Evolutionary conservation across 768 basidiomycete species (phyloP).

Genomic region (Lentinus tigrinus): DNA sequence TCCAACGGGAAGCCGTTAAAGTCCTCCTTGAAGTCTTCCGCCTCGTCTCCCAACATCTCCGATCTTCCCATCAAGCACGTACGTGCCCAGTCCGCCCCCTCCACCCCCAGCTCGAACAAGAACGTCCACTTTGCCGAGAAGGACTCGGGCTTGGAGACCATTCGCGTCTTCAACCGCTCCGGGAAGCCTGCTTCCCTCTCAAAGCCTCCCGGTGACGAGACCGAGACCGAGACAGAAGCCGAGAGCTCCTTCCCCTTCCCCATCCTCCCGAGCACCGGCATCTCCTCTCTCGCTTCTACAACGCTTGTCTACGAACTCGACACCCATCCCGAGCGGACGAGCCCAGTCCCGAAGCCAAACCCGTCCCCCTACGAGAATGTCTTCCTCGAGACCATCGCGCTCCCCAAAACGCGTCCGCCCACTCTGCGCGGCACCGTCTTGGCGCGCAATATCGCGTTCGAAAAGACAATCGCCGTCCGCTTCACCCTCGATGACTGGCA

Average conservation of each 20-base stretch:
- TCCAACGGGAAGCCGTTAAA: slow-evolving; percentile 86
- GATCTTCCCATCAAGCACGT: slow-evolving; percentile 36
- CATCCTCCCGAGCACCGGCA: slow-evolving; percentile 17
- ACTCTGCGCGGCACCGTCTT: slow-evolving; percentile 72
- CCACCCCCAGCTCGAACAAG: slow-evolving; percentile 63
- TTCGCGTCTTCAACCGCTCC: slow-evolving; percentile 61
- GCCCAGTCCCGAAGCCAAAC: slow-evolving; percentile 33
- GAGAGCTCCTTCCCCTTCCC: slow-evolving; percentile 29
- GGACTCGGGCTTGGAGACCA: slow-evolving; percentile 57
- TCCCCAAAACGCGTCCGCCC: slow-evolving; percentile 36
- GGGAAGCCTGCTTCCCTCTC: slow-evolving; percentile 69
- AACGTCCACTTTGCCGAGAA: slow-evolving; percentile 82
- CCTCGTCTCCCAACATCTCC: slow-evolving; percentile 48
- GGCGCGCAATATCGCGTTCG: slow-evolving; percentile 82
- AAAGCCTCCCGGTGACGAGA: slow-evolving; percentile 47
- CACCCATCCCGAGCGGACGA: slow-evolving; percentile 37
- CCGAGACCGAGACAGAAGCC: slow-evolving; percentile 40
- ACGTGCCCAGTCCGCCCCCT: slow-evolving; percentile 57
- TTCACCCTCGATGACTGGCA: slow-evolving; percentile 96
- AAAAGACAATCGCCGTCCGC: slow-evolving; percentile 80
- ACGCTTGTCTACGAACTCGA: slow-evolving; percentile 28
- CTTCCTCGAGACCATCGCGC: slow-evolving; percentile 37
- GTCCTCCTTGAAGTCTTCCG: slow-evolving; percentile 72
- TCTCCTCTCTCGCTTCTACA: slow-evolving; percentile 7
- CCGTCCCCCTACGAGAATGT: slow-evolving; percentile 34